phyloP scores from a whole-genome alignment of 1,284 basidiomycete species.

The Rugosomyces carneus region DNA sequence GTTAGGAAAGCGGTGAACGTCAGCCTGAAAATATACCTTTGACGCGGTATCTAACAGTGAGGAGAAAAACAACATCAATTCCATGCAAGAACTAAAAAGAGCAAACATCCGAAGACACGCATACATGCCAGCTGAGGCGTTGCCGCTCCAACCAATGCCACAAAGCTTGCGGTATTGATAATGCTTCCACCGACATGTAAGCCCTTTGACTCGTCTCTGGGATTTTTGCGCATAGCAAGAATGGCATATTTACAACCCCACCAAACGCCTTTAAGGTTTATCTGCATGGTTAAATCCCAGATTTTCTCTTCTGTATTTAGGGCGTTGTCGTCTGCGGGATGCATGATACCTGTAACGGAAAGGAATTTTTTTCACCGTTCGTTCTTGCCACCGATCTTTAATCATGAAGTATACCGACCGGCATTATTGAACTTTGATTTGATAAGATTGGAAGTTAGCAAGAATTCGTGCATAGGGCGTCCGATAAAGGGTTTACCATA shows the following conservation, averaged over 20 bases:
- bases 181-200: constrained; percentile 85
- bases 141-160: constrained; percentile 89
- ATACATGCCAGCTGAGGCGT: constrained; percentile 93
- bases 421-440: constrained; percentile 79
- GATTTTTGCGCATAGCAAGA: constrained; percentile 90
- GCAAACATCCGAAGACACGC: constrained; percentile 24
- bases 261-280: constrained; percentile 98
- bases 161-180: constrained; percentile 97
- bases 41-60: constrained; percentile 72
- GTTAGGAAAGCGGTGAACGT: not conserved
- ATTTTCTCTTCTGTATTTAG: constrained; percentile 93
- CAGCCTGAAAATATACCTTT: constrained; percentile 42
- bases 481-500: constrained; percentile 54
- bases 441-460: not conserved
- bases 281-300: constrained; percentile 91
- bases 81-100: not conserved
- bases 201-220: constrained; percentile 74
- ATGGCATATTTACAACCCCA: constrained; percentile 98
- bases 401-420: constrained; percentile 32
- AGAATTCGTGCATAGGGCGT: not conserved
- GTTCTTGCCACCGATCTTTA: constrained; percentile 6
- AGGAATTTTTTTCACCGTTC: not conserved
- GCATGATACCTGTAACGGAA: constrained; percentile 75
- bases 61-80: constrained; percentile 6
- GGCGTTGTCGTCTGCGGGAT: constrained; percentile 88